These are phyloP conservation scores for Trametes gibbosa DNA, from an alignment of 768 basidiomycete species.

Conservation along the genomic window DNA sequence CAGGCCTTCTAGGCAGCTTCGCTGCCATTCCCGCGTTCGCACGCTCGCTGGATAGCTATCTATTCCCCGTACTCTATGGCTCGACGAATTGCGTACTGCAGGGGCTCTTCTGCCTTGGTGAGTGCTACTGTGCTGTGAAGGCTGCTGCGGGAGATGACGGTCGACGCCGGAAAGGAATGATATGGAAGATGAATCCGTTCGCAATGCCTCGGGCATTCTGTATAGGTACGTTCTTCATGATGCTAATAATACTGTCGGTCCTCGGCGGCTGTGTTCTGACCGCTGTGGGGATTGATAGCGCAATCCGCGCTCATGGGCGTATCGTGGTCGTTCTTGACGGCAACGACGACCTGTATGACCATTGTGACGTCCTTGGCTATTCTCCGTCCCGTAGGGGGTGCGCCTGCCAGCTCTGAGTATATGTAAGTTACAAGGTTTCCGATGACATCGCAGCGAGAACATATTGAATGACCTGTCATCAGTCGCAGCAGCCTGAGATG, in stretches of 20 bases:
- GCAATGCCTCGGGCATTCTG: conserved; percentile 60
- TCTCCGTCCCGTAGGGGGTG: conserved; percentile 9
- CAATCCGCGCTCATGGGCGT: conserved; percentile 20
- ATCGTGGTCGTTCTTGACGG: conserved; percentile 24
- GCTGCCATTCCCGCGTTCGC: conserved; percentile 45
- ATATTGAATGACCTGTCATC: not conserved
- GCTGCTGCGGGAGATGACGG: not conserved
- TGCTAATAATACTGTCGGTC: not conserved
- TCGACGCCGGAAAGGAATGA: conserved; percentile 44
- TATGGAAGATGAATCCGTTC: conserved; percentile 61
- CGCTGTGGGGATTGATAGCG: conserved; percentile 1
- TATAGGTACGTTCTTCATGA: conserved; percentile 38
- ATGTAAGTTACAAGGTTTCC: not conserved
- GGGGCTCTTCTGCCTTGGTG: conserved; percentile 59
- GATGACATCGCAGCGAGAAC: not conserved
- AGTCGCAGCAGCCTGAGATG: conserved; percentile 45
- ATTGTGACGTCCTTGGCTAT: conserved; percentile 23
- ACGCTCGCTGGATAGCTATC: conserved; percentile 40
- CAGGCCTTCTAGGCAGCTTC: conserved; percentile 54
- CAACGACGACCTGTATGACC: conserved; percentile 26
- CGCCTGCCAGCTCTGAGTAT: not conserved
- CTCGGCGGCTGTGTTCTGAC: not conserved
- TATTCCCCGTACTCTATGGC: conserved; percentile 50
- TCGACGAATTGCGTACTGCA: conserved; percentile 51
- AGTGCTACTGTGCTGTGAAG: conserved; percentile 12